Evolutionary conservation across 2,329 filamentous ascomycete genomes (phyloP), one percentile per base, ranked within the genome.

Genomic region (Chaetomium sp.): DNA sequence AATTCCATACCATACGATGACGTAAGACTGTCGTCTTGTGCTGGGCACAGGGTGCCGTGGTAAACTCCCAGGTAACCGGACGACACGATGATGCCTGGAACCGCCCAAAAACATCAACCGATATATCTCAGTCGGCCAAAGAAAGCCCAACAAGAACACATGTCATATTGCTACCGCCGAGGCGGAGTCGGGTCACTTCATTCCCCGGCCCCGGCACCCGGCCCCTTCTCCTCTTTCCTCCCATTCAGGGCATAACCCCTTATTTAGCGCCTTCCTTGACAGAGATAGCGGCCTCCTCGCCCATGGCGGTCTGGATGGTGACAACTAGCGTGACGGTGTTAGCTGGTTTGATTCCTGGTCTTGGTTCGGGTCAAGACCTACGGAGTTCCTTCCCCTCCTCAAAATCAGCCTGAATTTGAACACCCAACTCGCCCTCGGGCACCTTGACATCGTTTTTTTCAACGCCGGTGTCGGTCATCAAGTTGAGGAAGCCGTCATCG

Each of bases 391-490:
- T 97, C 81, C 88, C 90, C n/a, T 96, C 92, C 27, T 84, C 82
- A 94, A 95, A 74, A 94, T 87, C 79, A 87, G 89, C 74, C 79
- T 83, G 79, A 98, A 96, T 85, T 91, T 93, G 57, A 93, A 19
- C 87, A 75, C 92, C 93, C 79, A 96, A 75, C 66, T 98, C 94
- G 75, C 89, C 90, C 1, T 97, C 93, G 74, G 95, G 95, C 73
- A 96, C 77, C 84, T 92, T 93, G 80, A 98, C 92, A 79, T 99
- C 94, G 75, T 97, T 92, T 87, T 97, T 97, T 87, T 97, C 97
- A 83, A 88, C 90, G 79, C 86, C 83, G 77, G 93, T 93, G 73
- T 90, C 87, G 70, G 94, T 86, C 90, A 98, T 96, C 77, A 99
- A 90, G 78, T 90, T 93, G 73, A 99, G 90, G 88, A 91, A 98